Evolutionary conservation across 202 grass and related monocot genomes (phyloP).

Genomic region (Setaria italica): DNA sequence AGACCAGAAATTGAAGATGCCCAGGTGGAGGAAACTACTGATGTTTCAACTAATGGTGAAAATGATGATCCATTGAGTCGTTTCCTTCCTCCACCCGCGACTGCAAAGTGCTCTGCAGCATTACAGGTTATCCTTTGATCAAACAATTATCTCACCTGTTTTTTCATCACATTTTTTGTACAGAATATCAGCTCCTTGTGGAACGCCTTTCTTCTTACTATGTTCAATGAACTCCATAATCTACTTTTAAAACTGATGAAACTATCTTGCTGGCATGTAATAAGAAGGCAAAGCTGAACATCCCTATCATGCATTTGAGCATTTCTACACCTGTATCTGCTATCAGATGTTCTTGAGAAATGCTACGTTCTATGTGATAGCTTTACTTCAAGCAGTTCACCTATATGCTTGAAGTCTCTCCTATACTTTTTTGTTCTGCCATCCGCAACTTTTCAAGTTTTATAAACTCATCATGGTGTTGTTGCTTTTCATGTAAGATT

Average conservation of each 20-base stretch:
- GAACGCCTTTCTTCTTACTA: not conserved
- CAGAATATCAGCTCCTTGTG: not conserved
- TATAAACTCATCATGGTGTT: not conserved
- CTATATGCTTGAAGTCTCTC: not conserved
- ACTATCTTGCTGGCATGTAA: not conserved
- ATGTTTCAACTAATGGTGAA: constrained; percentile 49
- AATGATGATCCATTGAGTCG: constrained; percentile 56
- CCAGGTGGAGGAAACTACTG: constrained; percentile 58
- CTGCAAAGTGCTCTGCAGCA: constrained; percentile 67
- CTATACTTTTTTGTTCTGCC: not conserved
- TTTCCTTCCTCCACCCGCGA: constrained; percentile 67
- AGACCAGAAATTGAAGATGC: constrained; percentile 56
- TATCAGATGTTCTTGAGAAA: not conserved
- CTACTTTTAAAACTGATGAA: constrained; percentile 9
- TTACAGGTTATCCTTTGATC: constrained; percentile 66
- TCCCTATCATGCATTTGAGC: not conserved
- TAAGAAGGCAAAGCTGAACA: no score
- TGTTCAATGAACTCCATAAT: not conserved
- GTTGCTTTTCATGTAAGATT: not conserved
- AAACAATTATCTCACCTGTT: not conserved
- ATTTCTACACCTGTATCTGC: constrained; percentile 17
- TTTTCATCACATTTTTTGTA: constrained; percentile 27
- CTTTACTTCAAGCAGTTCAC: not conserved
- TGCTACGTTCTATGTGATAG: constrained; percentile 4
- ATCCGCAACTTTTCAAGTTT: constrained; percentile 15